A percentile compares a stretch with the other conserved stretches of the same genome.
phyloP scores from a whole-genome alignment of 2,329 filamentous ascomycete species.

The Aspergillus fructus region DNA sequence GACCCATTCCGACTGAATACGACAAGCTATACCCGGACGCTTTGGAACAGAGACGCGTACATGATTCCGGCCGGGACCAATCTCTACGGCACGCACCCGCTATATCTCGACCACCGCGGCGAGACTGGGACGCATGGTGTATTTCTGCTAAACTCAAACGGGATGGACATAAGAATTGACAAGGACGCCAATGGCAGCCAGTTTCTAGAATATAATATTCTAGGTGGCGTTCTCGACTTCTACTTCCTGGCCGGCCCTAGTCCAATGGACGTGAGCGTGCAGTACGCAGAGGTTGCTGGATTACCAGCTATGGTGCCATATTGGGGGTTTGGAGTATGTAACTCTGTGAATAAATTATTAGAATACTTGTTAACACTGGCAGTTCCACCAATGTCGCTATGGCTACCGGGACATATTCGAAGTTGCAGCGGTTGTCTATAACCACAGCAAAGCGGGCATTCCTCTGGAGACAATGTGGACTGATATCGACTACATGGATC shows the following conservation, averaged over 20 bases:
- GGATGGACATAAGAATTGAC: conserved; percentile 75
- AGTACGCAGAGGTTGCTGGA: conserved; percentile 60
- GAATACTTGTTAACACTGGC: neutral
- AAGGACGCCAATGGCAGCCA: conserved; percentile 58
- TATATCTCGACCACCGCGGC: conserved; percentile 72
- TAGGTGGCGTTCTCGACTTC: conserved; percentile 74
- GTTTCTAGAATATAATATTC: conserved; percentile 75
- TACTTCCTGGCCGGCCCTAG: conserved; percentile 63
- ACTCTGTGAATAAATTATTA: neutral
- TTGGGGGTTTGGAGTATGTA: conserved; percentile 58
- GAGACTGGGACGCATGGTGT: conserved; percentile 60
- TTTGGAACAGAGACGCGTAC: conserved; percentile 70
- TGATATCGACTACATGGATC: conserved; percentile 45
- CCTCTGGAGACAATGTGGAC: conserved; percentile 50
- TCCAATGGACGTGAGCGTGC: conserved; percentile 58
- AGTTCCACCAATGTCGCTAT: conserved; percentile 62
- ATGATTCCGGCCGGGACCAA: conserved; percentile 61
- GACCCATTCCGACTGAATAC: conserved; percentile 69
- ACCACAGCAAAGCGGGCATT: conserved; percentile 43
- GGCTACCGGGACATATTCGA: conserved; percentile 56
- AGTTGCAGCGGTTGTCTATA: conserved; percentile 44
- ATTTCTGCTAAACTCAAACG: conserved; percentile 70
- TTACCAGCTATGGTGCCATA: conserved; percentile 63
- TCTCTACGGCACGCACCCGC: conserved; percentile 70
- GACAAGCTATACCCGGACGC: conserved; percentile 66